Evolutionary conservation across 2,329 filamentous ascomycete species (phyloP).

Genomic region (Leptoxyphium fumago): DNA sequence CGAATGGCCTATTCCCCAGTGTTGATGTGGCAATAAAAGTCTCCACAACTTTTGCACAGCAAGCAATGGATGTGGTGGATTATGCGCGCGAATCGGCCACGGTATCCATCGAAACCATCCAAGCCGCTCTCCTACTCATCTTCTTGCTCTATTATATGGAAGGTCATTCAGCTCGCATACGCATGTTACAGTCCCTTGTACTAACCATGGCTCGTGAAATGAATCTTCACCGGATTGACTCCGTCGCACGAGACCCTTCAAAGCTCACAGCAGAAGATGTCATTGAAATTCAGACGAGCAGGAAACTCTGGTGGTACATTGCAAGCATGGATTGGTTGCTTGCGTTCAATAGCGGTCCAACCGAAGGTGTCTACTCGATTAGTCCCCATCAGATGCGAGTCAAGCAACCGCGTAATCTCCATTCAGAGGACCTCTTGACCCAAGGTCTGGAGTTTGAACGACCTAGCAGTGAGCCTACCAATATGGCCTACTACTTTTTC

Average conservation of each 20-base stretch:
- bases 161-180: constrained; percentile 10
- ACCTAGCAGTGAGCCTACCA: constrained; percentile 24
- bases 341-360: constrained; percentile 26
- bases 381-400: constrained; percentile 28
- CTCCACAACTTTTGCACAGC: constrained; percentile 5
- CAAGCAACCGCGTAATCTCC: constrained; percentile 26
- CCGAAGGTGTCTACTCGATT: constrained; percentile 30
- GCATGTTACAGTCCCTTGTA: constrained; percentile 9
- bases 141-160: constrained; percentile 18
- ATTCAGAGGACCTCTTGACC: constrained; percentile 23
- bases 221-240: constrained; percentile 11
- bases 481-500: constrained; percentile 31
- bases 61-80: constrained; percentile 5
- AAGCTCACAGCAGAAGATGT: constrained; percentile 6
- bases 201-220: constrained; percentile 11
- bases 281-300: constrained; percentile 12
- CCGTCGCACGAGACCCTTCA: background rate
- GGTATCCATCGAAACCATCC: no score
- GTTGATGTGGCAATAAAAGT: no score
- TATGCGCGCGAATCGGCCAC: no score
- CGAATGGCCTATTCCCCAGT: no score
- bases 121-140: constrained; percentile 14
- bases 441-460: constrained; percentile 9
- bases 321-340: constrained; percentile 17
- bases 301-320: constrained; percentile 18